Evolutionary conservation across 1,284 basidiomycete species (phyloP), one percentile per base, ranked within the genome.

Genomic region (Ganoderma sinense): DNA sequence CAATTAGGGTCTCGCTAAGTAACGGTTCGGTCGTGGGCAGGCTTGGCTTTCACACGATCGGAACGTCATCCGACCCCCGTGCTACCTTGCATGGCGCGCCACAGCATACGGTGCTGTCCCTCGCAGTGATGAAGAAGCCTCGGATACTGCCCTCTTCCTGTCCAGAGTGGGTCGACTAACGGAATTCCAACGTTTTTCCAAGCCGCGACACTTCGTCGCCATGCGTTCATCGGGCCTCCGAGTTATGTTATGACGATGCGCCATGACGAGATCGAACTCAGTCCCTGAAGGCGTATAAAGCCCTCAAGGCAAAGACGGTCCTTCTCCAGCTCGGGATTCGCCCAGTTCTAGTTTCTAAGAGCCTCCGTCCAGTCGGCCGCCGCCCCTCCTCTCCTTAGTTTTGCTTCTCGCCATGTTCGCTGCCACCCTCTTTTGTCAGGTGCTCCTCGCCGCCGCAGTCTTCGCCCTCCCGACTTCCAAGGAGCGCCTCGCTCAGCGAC

Each of bases 371-470:
- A 73, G 67, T 69, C 71, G 66, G 20, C 66, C 45, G 56, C 23
- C 48, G n/a, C n/a, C 36, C 59, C 65, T 51, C 67, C 61, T 56
- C 71, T 71, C 69, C 58, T 70, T 61, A 60, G 51, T 41, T 51
- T 56, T 16, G 51, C 48, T 51, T 56, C 6, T 29, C 4, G 29
- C 10, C 29, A 73, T 76, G 75, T 66, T 74, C 70, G 66, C 68
- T 62, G 33, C 67, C 65, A 61, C 71, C 13, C 69, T 76, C 64
- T 51, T 75, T 71, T 53, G 59, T 63, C 72, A 74, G 69, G 69
- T 72, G 29, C 73, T 75, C 68, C 67, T 74, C 70, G 75, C 72
- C 62, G 63, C 75, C 67, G 67, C 71, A 62, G 73, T 69, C 31
- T 67, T 75, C 65, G 73, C 73, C 23, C 48, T 73, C 55, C 73